Base-by-base conservation (phyloP, 2,329 filamentous ascomycete species). In the Thielaviopsis ethacetica region DNA sequence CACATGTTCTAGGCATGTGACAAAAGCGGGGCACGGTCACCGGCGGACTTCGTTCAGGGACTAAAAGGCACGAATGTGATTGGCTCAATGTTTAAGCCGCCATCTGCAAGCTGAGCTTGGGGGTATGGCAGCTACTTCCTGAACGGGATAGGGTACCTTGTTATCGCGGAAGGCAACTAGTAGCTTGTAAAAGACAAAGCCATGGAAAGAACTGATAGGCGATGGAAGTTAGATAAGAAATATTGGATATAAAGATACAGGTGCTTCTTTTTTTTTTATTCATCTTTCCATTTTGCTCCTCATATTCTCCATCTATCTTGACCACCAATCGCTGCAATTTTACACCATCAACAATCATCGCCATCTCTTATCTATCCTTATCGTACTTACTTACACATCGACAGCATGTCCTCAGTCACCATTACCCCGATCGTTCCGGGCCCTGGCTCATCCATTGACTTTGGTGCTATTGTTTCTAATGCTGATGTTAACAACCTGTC, bases 401-500 rank as follows among this genome's bases (percentile, higher is more conserved):
- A n/a, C 56, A 30, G 10, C 9, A 59, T 57, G 54, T 57, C 61
- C n/a, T 56, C 58, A 22, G 54, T 73, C 44, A 67, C 64, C 19
- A 66, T 76, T 49, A 65, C 71, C 22, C 73, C 73, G 10, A 65
- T 76, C n/a, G 47, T 64, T n/a, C 59, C 67, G 26, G 63, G 70
- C 3, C 63, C 68, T 52, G 68, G 67, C 47, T 75, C 74, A 24
- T 65, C 62, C 15, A 70, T 82, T 61, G 73, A 82, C 65, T 84
- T 87, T 59, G 84, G 84, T 1, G 83, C 81, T 10, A 67, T 77
- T 26, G 73, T 85, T 62, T 71, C 73, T 44, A 78, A 81, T 53
- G 72, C 77, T 44, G 76, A 85, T 64, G 70, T 86, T 49, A 81
- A 86, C 65, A 77, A 79, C 57, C 70, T 87, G 53, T 78, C 74